A percentile compares a stretch with the other conserved stretches of the same genome.
These are phyloP conservation scores for Asterophora parasitica DNA, from an alignment of 768 basidiomycete species.

Conservation along the genomic window DNA sequence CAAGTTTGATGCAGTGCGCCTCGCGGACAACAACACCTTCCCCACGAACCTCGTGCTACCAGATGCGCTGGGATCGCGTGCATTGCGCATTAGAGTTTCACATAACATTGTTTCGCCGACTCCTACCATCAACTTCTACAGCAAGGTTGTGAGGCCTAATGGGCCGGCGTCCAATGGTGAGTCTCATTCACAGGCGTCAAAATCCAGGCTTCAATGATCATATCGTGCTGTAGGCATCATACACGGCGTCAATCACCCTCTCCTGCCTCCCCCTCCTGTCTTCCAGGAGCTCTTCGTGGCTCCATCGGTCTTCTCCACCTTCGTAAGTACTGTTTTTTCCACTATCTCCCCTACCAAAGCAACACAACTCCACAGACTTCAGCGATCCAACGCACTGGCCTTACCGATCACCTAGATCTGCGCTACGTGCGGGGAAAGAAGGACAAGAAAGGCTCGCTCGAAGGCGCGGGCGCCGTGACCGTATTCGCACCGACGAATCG, in stretches of 20 bases:
- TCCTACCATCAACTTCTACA: slow-evolving; percentile 45
- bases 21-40: slow-evolving; percentile 52
- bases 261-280: slow-evolving; percentile 49
- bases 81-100: slow-evolving; percentile 40
- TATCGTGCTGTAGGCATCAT: slow-evolving; percentile 32
- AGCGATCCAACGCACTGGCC: slow-evolving; percentile 46
- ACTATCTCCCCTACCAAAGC: not conserved
- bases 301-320: slow-evolving; percentile 40
- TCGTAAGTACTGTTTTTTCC: slow-evolving; percentile 34
- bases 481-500: slow-evolving; percentile 52
- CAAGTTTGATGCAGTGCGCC: slow-evolving; percentile 29
- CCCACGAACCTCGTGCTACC: slow-evolving; percentile 40
- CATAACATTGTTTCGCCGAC: slow-evolving; percentile 28
- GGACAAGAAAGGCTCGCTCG: slow-evolving; percentile 31
- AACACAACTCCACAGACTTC: slow-evolving; percentile 38
- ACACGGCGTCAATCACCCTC: slow-evolving; percentile 50
- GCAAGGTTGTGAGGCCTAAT: slow-evolving; percentile 37
- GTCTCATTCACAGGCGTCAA: slow-evolving; percentile 1
- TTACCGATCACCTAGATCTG: slow-evolving; percentile 42
- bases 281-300: slow-evolving; percentile 45
- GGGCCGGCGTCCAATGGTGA: slow-evolving; percentile 48
- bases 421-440: slow-evolving; percentile 35
- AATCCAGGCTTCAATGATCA: not conserved
- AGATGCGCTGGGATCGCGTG: slow-evolving; percentile 38
- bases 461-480: slow-evolving; percentile 43